These are phyloP conservation scores for Penicillium corylophilum DNA, from an alignment of 2,329 filamentous ascomycete genomes.

Conservation along the genomic window DNA sequence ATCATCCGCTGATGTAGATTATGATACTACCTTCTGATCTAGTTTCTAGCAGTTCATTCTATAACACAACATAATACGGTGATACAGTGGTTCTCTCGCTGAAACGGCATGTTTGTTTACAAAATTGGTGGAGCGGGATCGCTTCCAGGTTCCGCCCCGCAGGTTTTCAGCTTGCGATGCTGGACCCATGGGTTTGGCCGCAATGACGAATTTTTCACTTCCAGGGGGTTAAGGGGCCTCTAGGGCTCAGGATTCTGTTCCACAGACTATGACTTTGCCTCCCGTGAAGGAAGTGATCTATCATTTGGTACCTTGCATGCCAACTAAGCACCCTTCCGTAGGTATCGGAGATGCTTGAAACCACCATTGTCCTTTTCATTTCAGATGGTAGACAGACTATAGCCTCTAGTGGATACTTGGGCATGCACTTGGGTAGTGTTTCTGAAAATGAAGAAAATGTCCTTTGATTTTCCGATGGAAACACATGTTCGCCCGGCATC, in stretches of 20 bases:
- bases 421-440: neutral
- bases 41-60: neutral
- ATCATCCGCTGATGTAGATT: neutral
- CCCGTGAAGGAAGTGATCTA: conserved; percentile 12
- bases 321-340: too few relatives aligned
- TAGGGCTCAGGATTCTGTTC: neutral
- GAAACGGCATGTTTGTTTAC: conserved; percentile 19
- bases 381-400: neutral
- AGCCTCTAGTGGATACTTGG: neutral
- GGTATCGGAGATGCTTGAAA: neutral
- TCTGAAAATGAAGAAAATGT: neutral
- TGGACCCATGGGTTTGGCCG: conserved; percentile 14
- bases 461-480: neutral
- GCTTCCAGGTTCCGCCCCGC: conserved; percentile 20
- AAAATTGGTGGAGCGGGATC: conserved; percentile 17
- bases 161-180: conserved; percentile 5
- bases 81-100: neutral
- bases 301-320: conserved; percentile 14
- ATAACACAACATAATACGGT: neutral
- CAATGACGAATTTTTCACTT: conserved; percentile 11
- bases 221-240: neutral
- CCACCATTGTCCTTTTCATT: neutral
- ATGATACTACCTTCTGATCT: neutral
- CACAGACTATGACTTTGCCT: neutral
- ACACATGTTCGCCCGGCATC: neutral